phyloP scores from a whole-genome alignment of 2,329 filamentous ascomycete species.

The Xylariales sp. region DNA sequence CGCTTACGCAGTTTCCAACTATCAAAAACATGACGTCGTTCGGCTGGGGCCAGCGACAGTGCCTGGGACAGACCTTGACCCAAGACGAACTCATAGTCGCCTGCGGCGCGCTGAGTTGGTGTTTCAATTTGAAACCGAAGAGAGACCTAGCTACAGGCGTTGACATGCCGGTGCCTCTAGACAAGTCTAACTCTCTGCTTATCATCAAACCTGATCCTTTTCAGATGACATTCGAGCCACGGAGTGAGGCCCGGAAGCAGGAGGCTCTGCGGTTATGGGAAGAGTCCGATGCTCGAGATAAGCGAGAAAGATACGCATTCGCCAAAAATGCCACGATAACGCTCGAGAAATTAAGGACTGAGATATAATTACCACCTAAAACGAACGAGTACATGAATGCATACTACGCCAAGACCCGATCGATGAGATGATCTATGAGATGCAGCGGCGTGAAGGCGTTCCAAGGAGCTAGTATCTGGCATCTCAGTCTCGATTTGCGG shows the following conservation, averaged over 20 bases:
- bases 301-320: conserved; percentile 46
- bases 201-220: conserved; percentile 68
- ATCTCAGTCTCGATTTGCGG: background rate
- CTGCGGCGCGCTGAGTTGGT: conserved; percentile 61
- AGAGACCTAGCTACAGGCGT: conserved; percentile 54
- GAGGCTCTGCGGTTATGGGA: conserved; percentile 55
- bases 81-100: conserved; percentile 62
- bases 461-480: conserved; percentile 3
- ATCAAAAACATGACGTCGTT: conserved; percentile 66
- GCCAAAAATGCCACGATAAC: conserved; percentile 27
- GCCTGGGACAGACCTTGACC: conserved; percentile 52
- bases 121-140: conserved; percentile 58
- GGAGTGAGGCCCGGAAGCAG: conserved; percentile 55
- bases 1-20: conserved; percentile 62
- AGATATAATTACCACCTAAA: conserved; percentile 2
- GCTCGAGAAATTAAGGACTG: background rate
- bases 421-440: background rate
- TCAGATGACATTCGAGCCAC: conserved; percentile 64
- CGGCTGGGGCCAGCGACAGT: conserved; percentile 63
- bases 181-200: conserved; percentile 66
- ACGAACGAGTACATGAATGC: background rate
- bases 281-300: conserved; percentile 48
- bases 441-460: background rate
- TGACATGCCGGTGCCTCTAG: conserved; percentile 56
- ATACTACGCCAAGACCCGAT: background rate